A percentile compares a stretch with the other conserved stretches of the same genome.
Conservation (phyloP, 495 filamentous ascomycete species). For the Poronia punctata region DNA sequence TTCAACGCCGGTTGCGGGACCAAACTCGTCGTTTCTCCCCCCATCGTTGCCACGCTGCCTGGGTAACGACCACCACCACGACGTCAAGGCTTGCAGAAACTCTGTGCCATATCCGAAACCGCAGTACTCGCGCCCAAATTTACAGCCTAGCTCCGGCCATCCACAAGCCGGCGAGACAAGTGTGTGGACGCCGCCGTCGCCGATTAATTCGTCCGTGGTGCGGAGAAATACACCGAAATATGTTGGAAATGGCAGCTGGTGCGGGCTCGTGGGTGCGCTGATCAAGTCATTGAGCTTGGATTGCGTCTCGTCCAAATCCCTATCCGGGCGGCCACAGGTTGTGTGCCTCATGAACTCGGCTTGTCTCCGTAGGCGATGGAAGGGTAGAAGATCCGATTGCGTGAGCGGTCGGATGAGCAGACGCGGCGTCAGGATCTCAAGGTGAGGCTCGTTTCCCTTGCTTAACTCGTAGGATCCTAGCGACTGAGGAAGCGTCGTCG, state of each 20-base stretch:
- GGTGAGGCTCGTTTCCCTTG: constrained; percentile 8
- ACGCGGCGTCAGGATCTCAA: constrained; percentile 30
- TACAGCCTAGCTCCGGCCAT: constrained; percentile 46
- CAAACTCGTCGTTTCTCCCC: too few species aligned
- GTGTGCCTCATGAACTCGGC: constrained; percentile 43
- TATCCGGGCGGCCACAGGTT: constrained; percentile 23
- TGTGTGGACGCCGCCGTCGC: constrained; percentile 29
- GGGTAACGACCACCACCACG: constrained; percentile 31
- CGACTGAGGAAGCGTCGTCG: constrained; percentile 24
- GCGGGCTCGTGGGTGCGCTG: constrained; percentile 16
- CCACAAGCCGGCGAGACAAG: constrained; percentile 17
- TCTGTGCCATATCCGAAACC: constrained; percentile 40
- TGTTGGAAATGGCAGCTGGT: constrained; percentile 13
- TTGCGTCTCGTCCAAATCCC: constrained; percentile 26
- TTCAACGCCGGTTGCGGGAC: too few species aligned
- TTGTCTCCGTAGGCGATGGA: constrained; percentile 36
- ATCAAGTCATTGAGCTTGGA: constrained; percentile 20
- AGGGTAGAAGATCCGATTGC: constrained; percentile 24
- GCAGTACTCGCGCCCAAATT: constrained; percentile 37
- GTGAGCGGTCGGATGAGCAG: constrained; percentile 33
- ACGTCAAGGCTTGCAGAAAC: constrained; percentile 34
- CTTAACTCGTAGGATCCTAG: constrained; percentile 11
- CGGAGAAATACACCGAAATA: constrained; percentile 36
- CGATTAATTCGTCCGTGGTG: constrained; percentile 31
- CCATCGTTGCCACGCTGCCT: constrained; percentile 8